A percentile compares a stretch with the other conserved stretches of the same genome.
Evolutionary conservation across 257 asterid species (phyloP).

Genomic region (Echium plantagineum): DNA sequence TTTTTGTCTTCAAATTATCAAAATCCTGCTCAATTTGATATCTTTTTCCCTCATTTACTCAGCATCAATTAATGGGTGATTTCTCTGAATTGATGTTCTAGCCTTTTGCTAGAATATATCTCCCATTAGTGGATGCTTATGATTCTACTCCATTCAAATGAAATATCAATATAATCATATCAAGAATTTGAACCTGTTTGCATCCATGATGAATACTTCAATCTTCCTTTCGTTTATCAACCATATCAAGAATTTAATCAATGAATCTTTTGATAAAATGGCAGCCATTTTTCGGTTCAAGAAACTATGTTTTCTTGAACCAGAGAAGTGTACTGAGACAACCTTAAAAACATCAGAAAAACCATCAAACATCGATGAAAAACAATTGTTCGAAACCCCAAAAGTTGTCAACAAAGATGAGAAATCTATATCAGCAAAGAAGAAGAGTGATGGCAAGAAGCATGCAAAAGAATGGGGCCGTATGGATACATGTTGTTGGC

Average conservation of each 20-base stretch:
- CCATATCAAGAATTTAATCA: background rate
- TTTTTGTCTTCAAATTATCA: background rate
- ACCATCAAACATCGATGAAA: conserved; percentile 4
- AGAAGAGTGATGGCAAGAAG: conserved; percentile 6
- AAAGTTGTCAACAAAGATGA: conserved; percentile 12
- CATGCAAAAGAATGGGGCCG: conserved; percentile 70
- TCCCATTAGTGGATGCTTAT: conserved; percentile 3
- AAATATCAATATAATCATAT: background rate
- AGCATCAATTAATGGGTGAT: conserved; percentile 4
- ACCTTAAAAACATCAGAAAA: conserved; percentile 13
- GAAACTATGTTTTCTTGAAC: conserved; percentile 49
- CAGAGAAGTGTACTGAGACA: conserved; percentile 21
- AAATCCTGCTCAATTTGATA: background rate
- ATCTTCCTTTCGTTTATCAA: background rate
- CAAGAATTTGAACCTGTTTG: background rate
- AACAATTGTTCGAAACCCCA: conserved; percentile 11
- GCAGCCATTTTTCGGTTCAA: conserved; percentile 51
- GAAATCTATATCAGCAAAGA: conserved; percentile 3
- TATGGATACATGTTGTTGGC: conserved; percentile 56
- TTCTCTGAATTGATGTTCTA: background rate
- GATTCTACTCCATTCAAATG: background rate
- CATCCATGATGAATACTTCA: background rate
- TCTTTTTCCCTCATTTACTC: background rate
- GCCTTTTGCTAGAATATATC: background rate
- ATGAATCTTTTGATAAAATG: conserved; percentile 19